Conservation (phyloP, 495 filamentous ascomycete genomes). For the Podospora pseudocomata region DNA sequence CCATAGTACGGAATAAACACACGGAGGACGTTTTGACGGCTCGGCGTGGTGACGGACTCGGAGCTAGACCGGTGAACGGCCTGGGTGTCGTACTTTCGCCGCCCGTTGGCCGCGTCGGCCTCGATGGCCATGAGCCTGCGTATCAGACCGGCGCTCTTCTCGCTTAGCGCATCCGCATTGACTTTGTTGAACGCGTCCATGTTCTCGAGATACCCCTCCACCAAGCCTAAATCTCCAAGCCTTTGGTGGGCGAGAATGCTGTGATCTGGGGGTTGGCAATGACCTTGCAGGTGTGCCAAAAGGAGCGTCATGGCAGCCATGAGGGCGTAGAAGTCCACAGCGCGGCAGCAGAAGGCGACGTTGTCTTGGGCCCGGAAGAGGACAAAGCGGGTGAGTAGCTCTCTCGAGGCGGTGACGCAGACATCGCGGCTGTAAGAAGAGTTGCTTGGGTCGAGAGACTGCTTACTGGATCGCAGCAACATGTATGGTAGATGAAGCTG, state of each 20-base stretch:
- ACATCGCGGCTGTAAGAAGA: slow-evolving; percentile 39
- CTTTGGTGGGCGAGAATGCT: slow-evolving; percentile 41
- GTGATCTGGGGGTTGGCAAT: slow-evolving; percentile 20
- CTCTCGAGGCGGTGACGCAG: slow-evolving; percentile 37
- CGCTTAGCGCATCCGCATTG: slow-evolving; percentile 6
- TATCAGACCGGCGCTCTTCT: slow-evolving; percentile 12
- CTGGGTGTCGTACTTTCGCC: neutral
- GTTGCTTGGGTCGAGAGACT: slow-evolving; percentile 4
- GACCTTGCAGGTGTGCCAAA: slow-evolving; percentile 34
- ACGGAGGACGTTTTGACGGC: slow-evolving; percentile 9
- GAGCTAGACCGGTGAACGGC: neutral
- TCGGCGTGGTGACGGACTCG: slow-evolving; percentile 2
- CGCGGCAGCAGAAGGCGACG: slow-evolving; percentile 32
- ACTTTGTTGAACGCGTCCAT: slow-evolving; percentile 25
- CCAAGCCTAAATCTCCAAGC: slow-evolving; percentile 40
- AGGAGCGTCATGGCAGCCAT: slow-evolving; percentile 35
- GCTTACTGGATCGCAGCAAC: slow-evolving; percentile 14
- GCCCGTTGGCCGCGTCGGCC: slow-evolving; percentile 15
- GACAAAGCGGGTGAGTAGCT: slow-evolving; percentile 37
- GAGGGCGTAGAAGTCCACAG: slow-evolving; percentile 40
- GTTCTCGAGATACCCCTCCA: slow-evolving; percentile 41
- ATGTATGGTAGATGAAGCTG: slow-evolving; percentile 40
- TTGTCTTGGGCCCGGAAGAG: slow-evolving; percentile 29
- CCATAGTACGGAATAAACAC: slow-evolving; percentile 29
- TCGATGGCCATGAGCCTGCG: slow-evolving; percentile 30